Percentiles rank a stretch among this genome's conserved stretches.
phyloP scores from a whole-genome alignment of 2,329 filamentous ascomycete genomes.

The Biscogniauxia sp. region DNA sequence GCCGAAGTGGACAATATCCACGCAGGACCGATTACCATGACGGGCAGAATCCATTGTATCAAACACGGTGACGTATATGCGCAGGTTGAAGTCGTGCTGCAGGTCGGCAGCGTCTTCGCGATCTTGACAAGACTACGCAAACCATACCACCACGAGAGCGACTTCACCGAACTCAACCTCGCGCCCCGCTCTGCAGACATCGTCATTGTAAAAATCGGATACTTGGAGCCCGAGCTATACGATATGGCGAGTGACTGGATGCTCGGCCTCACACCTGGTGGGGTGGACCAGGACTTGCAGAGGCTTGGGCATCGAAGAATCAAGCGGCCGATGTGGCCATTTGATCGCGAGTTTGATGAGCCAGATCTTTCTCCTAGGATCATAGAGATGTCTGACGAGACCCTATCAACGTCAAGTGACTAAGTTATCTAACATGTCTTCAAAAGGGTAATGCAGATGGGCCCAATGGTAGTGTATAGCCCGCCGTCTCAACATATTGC shows the following conservation, averaged over 20 bases:
- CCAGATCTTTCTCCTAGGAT: slow-evolving; percentile 37
- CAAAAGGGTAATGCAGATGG: not conserved
- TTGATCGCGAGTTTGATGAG: slow-evolving; percentile 36
- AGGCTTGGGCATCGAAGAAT: slow-evolving; percentile 48
- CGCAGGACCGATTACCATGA: slow-evolving; percentile 48
- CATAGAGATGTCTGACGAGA: slow-evolving; percentile 35
- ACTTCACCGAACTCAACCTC: slow-evolving; percentile 49
- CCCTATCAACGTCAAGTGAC: slow-evolving; percentile 10
- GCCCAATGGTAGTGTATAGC: too few species aligned
- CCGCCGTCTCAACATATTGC: too few species aligned
- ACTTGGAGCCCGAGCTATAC: slow-evolving; percentile 53
- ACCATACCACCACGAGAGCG: slow-evolving; percentile 51
- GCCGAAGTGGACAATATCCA: slow-evolving; percentile 49
- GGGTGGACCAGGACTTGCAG: slow-evolving; percentile 51
- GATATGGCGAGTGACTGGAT: slow-evolving; percentile 55
- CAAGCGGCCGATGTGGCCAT: slow-evolving; percentile 47
- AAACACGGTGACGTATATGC: slow-evolving; percentile 50
- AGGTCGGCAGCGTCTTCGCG: slow-evolving; percentile 48
- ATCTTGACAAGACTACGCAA: slow-evolving; percentile 53
- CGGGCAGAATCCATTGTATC: slow-evolving; percentile 48
- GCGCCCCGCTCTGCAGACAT: slow-evolving; percentile 45
- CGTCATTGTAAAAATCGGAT: slow-evolving; percentile 56
- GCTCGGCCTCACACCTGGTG: slow-evolving; percentile 51
- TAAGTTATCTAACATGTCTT: not conserved
- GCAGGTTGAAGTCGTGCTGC: slow-evolving; percentile 46